Evolutionary conservation across 2,329 filamentous ascomycete genomes (phyloP).

Genomic region (Huntiella decipiens): DNA sequence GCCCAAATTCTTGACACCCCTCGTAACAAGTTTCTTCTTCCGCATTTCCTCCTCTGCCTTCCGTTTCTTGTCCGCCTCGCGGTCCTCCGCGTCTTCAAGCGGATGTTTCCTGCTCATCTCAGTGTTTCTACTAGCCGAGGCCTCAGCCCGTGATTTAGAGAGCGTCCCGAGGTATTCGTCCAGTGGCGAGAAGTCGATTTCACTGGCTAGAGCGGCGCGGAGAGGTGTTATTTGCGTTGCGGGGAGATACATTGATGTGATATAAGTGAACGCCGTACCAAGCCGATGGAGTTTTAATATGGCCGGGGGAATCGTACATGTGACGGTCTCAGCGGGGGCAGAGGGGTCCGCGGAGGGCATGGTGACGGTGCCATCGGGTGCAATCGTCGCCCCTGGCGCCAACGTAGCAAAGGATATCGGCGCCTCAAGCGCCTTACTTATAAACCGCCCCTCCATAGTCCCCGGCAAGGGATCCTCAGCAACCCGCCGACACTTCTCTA

Average conservation of each 20-base stretch:
- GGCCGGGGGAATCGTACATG: constrained; percentile 18
- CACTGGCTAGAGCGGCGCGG: constrained; percentile 21
- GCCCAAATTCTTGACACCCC: constrained; percentile 59
- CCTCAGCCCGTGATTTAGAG: constrained; percentile 49
- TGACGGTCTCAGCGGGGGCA: constrained; percentile 15
- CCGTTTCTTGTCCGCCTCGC: constrained; percentile 58
- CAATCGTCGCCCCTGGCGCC: constrained; percentile 11
- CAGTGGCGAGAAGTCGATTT: constrained; percentile 50
- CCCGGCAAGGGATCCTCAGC: constrained; percentile 44
- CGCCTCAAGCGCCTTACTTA: constrained; percentile 54
- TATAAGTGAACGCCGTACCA: constrained; percentile 43
- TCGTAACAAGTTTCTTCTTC: constrained; percentile 54
- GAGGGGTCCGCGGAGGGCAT: constrained; percentile 17
- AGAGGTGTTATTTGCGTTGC: constrained; percentile 25
- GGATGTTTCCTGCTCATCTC: constrained; percentile 55
- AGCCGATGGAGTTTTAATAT: constrained; percentile 43
- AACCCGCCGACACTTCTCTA: constrained; percentile 55
- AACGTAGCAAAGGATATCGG: constrained; percentile 53
- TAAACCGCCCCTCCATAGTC: constrained; percentile 73
- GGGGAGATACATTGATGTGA: constrained; percentile 42
- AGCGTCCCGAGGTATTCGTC: constrained; percentile 50
- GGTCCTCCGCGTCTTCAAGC: constrained; percentile 45
- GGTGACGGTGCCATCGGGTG: neutral
- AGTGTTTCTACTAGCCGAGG: constrained; percentile 45
- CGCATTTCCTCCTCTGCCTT: constrained; percentile 80